Evolutionary conservation across 495 filamentous ascomycete species (phyloP).

Genomic region (Trichocladium uniseriatum): DNA sequence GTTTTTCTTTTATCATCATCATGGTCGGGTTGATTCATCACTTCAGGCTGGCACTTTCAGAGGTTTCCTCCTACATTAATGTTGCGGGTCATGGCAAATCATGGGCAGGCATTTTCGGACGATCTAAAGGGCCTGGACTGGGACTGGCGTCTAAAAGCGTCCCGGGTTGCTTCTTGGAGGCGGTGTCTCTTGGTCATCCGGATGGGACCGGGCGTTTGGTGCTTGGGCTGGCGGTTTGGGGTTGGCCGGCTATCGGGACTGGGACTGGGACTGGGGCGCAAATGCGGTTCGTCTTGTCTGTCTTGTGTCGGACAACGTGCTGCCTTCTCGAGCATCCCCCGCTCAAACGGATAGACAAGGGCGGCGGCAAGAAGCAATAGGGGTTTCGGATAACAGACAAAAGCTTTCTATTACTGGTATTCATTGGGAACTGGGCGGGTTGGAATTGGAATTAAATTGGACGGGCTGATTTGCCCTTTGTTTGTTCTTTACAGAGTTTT

Average conservation of each 20-base stretch:
- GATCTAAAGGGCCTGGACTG: background rate
- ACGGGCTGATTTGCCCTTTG: background rate
- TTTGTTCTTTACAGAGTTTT: no score
- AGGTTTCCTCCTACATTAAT: no score
- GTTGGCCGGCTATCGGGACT: background rate
- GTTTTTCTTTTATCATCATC: constrained; percentile 15
- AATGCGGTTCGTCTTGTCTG: constrained; percentile 1
- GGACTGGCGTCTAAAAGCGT: background rate
- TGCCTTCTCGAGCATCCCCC: background rate
- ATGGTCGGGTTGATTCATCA: background rate
- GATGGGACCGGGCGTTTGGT: background rate
- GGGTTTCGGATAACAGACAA: background rate
- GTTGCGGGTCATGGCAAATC: no score
- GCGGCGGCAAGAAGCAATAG: background rate
- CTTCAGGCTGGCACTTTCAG: background rate
- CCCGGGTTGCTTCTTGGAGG: background rate
- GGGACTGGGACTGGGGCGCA: background rate
- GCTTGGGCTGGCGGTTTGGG: background rate
- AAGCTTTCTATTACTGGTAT: background rate
- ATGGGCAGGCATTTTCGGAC: no score
- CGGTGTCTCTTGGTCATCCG: background rate
- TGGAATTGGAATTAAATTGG: background rate
- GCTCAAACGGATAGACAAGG: background rate
- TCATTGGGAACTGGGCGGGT: background rate
- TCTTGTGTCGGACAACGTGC: background rate